Evolutionary conservation across 2,329 filamentous ascomycete species (phyloP), one percentile per base, ranked within the genome.

Genomic region (Xenosphaeropsis pyriputrescens): DNA sequence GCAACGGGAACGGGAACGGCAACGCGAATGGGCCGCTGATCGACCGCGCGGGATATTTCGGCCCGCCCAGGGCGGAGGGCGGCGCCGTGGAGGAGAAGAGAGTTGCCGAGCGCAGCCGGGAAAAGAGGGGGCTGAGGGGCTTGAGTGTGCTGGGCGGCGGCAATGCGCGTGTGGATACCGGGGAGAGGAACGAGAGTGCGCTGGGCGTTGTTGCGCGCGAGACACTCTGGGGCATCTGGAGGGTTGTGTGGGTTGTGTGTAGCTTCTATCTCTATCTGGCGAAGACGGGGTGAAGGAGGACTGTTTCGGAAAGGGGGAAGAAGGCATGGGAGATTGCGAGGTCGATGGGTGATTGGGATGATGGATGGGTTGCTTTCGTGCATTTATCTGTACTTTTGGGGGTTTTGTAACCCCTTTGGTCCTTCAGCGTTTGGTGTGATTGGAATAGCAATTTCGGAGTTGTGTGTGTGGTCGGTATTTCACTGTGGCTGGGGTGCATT

Each of bases 191-290:
- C 32, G 43, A 43, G 40, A 53, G 59, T 36, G 61, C 56, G 16
- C 53, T 69, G 2, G 54, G 55, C 2, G 53, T 72, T 4, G 67
- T 81, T 5, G 53, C 62, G 22, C 61, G 64, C 18, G 80, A 89
- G 54, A 58, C 85, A 29, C 67, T 65, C 57, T 68, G 63, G 7
- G 77, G 71, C 33, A 49, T 77, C 14, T 75, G 71, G 60, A 64
- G 70, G 35, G 75, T 86, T 3, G 65, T 64, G 5, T 73, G 70
- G 65, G 69, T 82, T 55, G 74, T 72, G 15, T 55, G 77, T 33
- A 45, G 62, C 12, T 75, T 76, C 54, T 91, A 82, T 65, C 64
- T 64, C 19, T 83, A 75, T 59, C 58, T 89, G 30, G 22, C 22
- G 22, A 26, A 26, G 22, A 26, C 8, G 22, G 22, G 8, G 8